Base-by-base conservation (phyloP, 148 eudicot species). In the Pouteria glomerata region DNA sequence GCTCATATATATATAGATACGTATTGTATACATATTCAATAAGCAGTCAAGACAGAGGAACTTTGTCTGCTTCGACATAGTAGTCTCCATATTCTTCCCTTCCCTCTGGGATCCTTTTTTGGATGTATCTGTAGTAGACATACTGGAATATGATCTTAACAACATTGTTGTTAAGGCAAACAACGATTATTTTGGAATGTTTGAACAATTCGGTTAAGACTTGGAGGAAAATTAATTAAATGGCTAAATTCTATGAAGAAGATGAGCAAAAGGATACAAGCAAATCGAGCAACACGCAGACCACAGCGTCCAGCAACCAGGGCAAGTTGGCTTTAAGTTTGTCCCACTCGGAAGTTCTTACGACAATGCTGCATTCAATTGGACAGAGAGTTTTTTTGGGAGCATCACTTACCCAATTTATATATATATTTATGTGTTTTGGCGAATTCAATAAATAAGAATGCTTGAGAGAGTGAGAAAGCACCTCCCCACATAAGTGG, bases 291-390 rank as follows among this genome's bases (percentile, higher is more conserved):
- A 68, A 73, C 47, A 95, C 99, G 51, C 99, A 95, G 59, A 76
- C 96, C 27, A 74, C 78, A 70, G 99, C 99, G 68, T 95, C 99
- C 68, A 95, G 82, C 84, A 95, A 77, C 99, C 99, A 95, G 3
- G 99, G 99, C 88, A 95, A 26, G 72, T 95, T 95, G 39, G 97
- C 84, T 76, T 84, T 88, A 27, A 87, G 83, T 61, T 78, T 90
- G 18, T 55, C 69, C 90, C 93, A 86, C 42, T 87, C 88, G 1
- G 85, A 73, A 29, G 74, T 82, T 74, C 97, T 82, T 34, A 88
- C 82, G 26, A 95, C 70, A 61, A 95, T 95, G 82, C 99, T 95
- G 92, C 88, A 82, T 60, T 24, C 18, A 44, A 48, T 27, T 21
- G 4, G 35, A 24, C 26, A 37, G 39, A 11, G n/a, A n/a, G n/a